Evolutionary conservation across 345 rosid species (phyloP).

Genomic region (Nasturtium officinale): DNA sequence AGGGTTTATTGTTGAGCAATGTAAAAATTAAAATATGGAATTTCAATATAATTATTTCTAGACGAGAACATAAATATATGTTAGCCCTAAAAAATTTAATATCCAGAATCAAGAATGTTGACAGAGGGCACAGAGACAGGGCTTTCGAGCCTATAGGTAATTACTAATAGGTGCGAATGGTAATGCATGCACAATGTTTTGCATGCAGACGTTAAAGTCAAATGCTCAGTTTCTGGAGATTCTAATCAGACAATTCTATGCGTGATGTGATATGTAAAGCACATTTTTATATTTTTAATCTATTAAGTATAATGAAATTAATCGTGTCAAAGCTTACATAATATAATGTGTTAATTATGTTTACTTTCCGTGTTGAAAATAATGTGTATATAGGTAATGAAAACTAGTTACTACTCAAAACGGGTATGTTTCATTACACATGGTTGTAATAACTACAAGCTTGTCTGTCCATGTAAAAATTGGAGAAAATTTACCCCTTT

Average conservation of each 20-base stretch:
- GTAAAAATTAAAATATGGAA: background rate
- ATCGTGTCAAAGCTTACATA: conserved; percentile 2
- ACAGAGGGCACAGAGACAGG: conserved; percentile 30
- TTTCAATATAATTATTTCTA: background rate
- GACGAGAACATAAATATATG: conserved; percentile 21
- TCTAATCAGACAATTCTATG: conserved; percentile 21
- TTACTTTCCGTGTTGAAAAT: too few species aligned
- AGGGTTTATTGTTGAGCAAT: background rate
- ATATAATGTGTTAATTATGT: background rate
- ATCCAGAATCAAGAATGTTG: conserved; percentile 35
- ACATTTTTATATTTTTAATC: background rate
- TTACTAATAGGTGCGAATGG: conserved; percentile 44
- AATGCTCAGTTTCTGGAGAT: conserved; percentile 44
- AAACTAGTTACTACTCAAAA: conserved; percentile 1
- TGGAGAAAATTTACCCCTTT: conserved; percentile 23
- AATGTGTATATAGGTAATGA: too few species aligned
- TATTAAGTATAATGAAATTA: background rate
- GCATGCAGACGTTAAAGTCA: conserved; percentile 45
- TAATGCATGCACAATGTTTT: conserved; percentile 47
- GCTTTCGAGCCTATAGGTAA: conserved; percentile 39
- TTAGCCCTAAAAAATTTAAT: conserved; percentile 24
- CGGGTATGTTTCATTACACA: conserved; percentile 22
- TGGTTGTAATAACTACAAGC: conserved; percentile 23
- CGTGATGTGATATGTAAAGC: conserved; percentile 26
- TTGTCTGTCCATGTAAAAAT: conserved; percentile 43